These are phyloP conservation scores for Trypanosoma lewisi DNA, from an alignment of 208 protist species.

Conservation along the genomic window DNA sequence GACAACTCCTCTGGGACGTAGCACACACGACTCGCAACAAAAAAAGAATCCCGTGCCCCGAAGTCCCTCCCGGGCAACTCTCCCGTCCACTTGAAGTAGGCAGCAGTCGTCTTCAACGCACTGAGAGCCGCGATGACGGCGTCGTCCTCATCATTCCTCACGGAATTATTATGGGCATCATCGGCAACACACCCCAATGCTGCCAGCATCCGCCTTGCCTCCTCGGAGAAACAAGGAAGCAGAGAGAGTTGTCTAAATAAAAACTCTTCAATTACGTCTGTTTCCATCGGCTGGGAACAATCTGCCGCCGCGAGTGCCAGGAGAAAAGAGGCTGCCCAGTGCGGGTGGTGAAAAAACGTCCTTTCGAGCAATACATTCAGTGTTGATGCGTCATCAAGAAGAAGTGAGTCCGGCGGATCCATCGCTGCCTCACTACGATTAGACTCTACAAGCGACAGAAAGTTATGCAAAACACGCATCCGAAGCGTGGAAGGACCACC, in stretches of 20 bases:
- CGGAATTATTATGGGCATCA: not conserved
- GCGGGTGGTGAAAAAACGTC: conserved; percentile 15
- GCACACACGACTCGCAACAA: not conserved
- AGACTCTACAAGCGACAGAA: conserved; percentile 9
- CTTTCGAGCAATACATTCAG: conserved; percentile 13
- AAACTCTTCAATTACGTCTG: conserved; percentile 9
- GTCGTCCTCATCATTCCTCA: not conserved
- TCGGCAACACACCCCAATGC: not conserved
- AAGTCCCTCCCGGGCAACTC: conserved; percentile 10
- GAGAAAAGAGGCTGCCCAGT: conserved; percentile 27
- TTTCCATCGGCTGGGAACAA: conserved; percentile 16
- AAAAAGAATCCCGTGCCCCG: conserved; percentile 3
- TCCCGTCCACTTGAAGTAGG: conserved; percentile 15
- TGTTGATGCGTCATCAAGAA: conserved; percentile 10
- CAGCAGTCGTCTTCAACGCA: conserved; percentile 21
- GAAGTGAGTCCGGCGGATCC: not conserved
- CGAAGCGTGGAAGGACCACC: not conserved
- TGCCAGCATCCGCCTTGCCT: not conserved
- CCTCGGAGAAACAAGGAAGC: conserved; percentile 10
- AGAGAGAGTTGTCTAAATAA: conserved; percentile 19
- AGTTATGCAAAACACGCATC: conserved; percentile 11
- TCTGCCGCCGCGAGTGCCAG: conserved; percentile 15
- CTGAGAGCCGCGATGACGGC: conserved; percentile 8
- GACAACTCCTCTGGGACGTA: conserved; percentile 11
- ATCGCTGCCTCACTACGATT: conserved; percentile 2